Evolutionary conservation across 208 protist species (phyloP).

Genomic region (Naegleria fowleri): DNA sequence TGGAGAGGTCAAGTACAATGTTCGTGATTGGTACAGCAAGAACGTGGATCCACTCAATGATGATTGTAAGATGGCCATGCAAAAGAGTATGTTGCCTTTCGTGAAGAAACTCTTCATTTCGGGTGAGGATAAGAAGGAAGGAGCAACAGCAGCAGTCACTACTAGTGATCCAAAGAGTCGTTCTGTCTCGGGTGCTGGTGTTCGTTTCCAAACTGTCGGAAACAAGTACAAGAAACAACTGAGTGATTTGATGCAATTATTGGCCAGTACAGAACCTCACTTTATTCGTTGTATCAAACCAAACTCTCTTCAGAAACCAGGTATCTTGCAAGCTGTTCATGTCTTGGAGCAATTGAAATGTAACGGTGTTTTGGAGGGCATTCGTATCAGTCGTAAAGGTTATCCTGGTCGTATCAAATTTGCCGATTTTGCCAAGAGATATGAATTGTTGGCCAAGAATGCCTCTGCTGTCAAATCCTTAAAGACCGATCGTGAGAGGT

Average conservation of each 20-base stretch:
- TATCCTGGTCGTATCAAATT: conserved; percentile 48
- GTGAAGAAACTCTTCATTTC: conserved; percentile 35
- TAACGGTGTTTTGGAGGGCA: conserved; percentile 56
- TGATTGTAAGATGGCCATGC: conserved; percentile 27
- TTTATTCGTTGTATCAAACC: conserved; percentile 51
- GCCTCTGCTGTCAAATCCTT: background rate
- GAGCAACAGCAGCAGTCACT: background rate
- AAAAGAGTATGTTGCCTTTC: background rate
- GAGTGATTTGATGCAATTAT: conserved; percentile 33
- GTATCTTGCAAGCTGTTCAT: background rate
- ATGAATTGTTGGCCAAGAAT: conserved; percentile 31
- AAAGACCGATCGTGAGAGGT: background rate
- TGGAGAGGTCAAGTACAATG: conserved; percentile 41
- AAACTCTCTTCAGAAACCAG: conserved; percentile 32
- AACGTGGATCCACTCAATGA: conserved; percentile 45
- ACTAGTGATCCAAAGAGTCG: background rate
- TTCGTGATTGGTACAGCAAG: conserved; percentile 42
- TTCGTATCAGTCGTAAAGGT: conserved; percentile 50
- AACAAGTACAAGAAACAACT: conserved; percentile 34
- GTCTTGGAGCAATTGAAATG: conserved; percentile 52
- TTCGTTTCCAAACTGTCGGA: conserved; percentile 38
- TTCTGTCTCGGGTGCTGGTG: background rate
- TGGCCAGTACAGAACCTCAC: conserved; percentile 38
- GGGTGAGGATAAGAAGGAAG: background rate
- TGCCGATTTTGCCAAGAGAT: conserved; percentile 45